Conservation (phyloP, 768 basidiomycete species). For the Trametes sanguinea region DNA sequence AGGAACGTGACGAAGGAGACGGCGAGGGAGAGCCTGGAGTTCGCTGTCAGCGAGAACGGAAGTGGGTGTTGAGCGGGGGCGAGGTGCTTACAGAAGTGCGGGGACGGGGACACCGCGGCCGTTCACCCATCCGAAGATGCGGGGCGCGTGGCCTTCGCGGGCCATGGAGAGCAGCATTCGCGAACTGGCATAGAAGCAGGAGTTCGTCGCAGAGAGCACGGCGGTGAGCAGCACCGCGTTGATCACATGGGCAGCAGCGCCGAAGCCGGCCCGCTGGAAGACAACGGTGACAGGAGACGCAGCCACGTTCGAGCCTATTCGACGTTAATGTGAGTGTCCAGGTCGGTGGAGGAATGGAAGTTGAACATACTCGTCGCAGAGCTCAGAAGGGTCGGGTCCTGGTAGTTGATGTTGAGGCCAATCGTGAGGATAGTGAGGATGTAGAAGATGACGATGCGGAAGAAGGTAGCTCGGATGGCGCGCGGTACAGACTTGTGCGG, state of each 20-base stretch:
- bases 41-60: background rate
- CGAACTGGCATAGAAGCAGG: slow-evolving; percentile 67
- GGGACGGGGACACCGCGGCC: slow-evolving; percentile 63
- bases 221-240: slow-evolving; percentile 70
- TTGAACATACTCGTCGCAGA: slow-evolving; percentile 44
- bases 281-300: slow-evolving; percentile 67
- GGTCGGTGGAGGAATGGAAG: background rate
- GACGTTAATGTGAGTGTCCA: background rate
- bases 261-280: slow-evolving; percentile 62
- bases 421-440: slow-evolving; percentile 65
- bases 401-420: slow-evolving; percentile 63
- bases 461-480: slow-evolving; percentile 59
- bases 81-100: slow-evolving; percentile 40
- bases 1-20: slow-evolving; percentile 54
- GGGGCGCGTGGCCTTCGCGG: slow-evolving; percentile 63
- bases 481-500: slow-evolving; percentile 64
- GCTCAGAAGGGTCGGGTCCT: slow-evolving; percentile 52
- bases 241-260: slow-evolving; percentile 61
- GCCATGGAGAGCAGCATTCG: slow-evolving; percentile 64
- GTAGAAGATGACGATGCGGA: slow-evolving; percentile 67
- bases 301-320: slow-evolving; percentile 48
- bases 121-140: slow-evolving; percentile 64
- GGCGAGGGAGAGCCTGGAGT: slow-evolving; percentile 46
- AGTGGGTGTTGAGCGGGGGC: background rate
- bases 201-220: slow-evolving; percentile 64